Percentiles rank a stretch among this genome's conserved stretches.
Conservation (phyloP, 805 yeast species). For the Pichia manshurica region DNA sequence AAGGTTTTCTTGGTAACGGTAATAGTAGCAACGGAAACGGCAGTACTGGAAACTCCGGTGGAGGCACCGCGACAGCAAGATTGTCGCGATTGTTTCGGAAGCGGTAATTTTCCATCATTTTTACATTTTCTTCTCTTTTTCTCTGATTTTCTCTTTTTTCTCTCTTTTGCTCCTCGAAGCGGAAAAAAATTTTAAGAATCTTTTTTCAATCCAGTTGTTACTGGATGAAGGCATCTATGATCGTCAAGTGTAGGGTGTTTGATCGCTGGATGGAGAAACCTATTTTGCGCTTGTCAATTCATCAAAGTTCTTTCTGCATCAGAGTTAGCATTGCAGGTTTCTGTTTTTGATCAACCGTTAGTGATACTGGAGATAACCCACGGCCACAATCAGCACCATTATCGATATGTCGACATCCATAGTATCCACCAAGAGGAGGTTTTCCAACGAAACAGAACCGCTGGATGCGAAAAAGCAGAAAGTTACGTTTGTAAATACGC, state of each 20-base stretch:
- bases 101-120: conserved; percentile 6
- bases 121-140: conserved; percentile 1
- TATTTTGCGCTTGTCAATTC: too few relatives aligned
- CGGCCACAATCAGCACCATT: too few relatives aligned
- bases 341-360: too few relatives aligned
- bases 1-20: neutral
- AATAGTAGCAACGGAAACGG: neutral
- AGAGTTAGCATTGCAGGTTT: too few relatives aligned
- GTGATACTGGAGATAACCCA: neutral
- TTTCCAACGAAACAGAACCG: neutral
- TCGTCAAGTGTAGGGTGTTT: too few relatives aligned
- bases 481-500: neutral
- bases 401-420: neutral
- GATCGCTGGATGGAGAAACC: too few relatives aligned
- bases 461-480: neutral
- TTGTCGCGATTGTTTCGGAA: conserved; percentile 10
- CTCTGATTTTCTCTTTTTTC: neutral
- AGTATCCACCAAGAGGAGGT: conserved; percentile 3
- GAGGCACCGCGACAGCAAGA: conserved; percentile 5
- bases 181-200: neutral
- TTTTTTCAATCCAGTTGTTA: too few relatives aligned
- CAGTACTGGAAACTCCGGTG: neutral
- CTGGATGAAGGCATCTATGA: too few relatives aligned
- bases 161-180: neutral
- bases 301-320: too few relatives aligned